Conservation (phyloP, 108 stramenopile genomes). For the Nannochloropsis salina region DNA sequence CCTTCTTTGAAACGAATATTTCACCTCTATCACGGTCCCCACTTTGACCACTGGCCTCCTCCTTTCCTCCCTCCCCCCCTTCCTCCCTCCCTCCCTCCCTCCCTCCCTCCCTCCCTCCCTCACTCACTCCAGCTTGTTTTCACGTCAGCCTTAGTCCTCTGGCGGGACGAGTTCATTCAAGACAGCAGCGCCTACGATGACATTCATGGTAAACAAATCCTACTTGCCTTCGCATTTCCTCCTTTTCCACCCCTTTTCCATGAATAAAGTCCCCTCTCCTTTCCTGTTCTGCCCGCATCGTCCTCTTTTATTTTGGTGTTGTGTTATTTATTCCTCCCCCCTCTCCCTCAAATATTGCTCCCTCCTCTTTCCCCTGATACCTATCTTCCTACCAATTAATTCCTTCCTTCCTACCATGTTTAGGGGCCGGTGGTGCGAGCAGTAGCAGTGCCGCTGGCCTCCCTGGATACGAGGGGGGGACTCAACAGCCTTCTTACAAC, state of each 20-base stretch:
- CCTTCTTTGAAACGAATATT: too few relatives aligned
- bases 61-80: background rate
- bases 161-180: background rate
- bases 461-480: too few relatives aligned
- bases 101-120: background rate
- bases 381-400: too few relatives aligned
- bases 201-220: background rate
- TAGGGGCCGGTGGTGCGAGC: too few relatives aligned
- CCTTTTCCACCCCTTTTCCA: background rate
- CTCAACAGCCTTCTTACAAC: too few relatives aligned
- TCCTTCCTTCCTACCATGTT: too few relatives aligned
- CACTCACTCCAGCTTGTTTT: background rate
- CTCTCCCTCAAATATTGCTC: background rate
- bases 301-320: background rate
- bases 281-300: background rate
- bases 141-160: background rate
- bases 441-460: too few relatives aligned
- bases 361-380: too few relatives aligned
- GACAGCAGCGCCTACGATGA: background rate
- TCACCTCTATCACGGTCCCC: background rate
- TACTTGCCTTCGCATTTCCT: background rate
- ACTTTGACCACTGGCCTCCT: background rate
- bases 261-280: background rate
- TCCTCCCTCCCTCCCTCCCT: background rate
- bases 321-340: background rate